A percentile compares a stretch with the other conserved stretches of the same genome.
These are phyloP conservation scores for Aulographum hederae DNA, from an alignment of 2,329 filamentous ascomycete species.

Conservation along the genomic window DNA sequence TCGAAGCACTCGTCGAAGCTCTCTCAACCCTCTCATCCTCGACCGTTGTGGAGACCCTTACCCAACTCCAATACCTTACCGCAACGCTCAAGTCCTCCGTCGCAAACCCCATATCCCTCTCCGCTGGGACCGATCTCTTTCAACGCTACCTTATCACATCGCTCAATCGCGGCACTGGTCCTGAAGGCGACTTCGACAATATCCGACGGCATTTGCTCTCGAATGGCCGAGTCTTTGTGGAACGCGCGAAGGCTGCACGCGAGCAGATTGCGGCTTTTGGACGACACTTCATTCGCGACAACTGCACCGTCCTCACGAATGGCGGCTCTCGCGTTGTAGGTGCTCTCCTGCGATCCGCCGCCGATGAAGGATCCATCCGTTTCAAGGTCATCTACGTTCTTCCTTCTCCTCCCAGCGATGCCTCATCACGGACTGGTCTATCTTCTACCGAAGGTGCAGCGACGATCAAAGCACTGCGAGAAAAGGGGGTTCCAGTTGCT, in stretches of 20 bases:
- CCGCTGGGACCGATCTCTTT: slow-evolving; percentile 89
- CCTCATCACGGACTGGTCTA: too few relatives aligned
- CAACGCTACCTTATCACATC: slow-evolving; percentile 78
- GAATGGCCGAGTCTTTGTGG: slow-evolving; percentile 75
- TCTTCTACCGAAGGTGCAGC: slow-evolving; percentile 41
- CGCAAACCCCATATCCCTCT: slow-evolving; percentile 77
- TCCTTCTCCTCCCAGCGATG: slow-evolving; percentile 6
- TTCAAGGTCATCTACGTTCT: slow-evolving; percentile 67
- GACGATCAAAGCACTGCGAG: slow-evolving; percentile 53
- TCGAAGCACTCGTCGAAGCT: slow-evolving; percentile 75
- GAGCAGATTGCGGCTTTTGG: slow-evolving; percentile 69
- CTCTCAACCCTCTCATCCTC: slow-evolving; percentile 62
- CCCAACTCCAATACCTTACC: slow-evolving; percentile 63
- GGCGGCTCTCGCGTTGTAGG: slow-evolving; percentile 75
- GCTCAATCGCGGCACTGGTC: slow-evolving; percentile 28
- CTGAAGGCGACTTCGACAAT: slow-evolving; percentile 56
- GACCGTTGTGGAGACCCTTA: slow-evolving; percentile 87
- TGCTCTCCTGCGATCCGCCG: slow-evolving; percentile 55
- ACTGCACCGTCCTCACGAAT: slow-evolving; percentile 71
- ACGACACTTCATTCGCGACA: slow-evolving; percentile 59
- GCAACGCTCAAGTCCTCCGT: slow-evolving; percentile 59
- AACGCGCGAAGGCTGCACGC: slow-evolving; percentile 68
- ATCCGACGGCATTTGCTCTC: slow-evolving; percentile 68
- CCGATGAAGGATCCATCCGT: slow-evolving; percentile 45
- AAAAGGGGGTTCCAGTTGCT: slow-evolving; percentile 63